Evolutionary conservation across 2,329 filamentous ascomycete genomes (phyloP).

Genomic region (Tolypocladium nubicola): DNA sequence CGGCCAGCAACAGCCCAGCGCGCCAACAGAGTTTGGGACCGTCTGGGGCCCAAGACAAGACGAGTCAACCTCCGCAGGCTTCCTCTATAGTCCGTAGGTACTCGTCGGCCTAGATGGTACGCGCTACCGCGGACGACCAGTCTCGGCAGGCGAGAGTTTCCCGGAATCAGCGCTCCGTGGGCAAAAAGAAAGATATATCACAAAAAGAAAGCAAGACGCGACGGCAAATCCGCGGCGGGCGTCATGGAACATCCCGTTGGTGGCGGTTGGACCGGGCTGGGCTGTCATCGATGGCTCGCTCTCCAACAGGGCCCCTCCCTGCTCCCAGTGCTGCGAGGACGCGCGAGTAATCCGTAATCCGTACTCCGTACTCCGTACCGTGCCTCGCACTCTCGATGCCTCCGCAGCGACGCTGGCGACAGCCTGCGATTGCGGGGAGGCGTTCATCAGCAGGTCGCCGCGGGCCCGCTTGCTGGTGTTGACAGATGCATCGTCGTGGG

Average conservation of each 20-base stretch:
- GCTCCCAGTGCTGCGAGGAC: background rate
- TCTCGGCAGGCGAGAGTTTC: background rate
- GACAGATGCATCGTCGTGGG: background rate
- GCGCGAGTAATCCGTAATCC: background rate
- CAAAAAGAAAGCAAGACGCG: background rate
- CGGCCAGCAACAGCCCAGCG: background rate
- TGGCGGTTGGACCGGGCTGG: background rate
- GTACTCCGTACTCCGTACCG: background rate
- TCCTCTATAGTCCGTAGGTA: too few relatives aligned
- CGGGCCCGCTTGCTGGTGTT: background rate
- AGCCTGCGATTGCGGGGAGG: background rate
- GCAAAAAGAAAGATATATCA: background rate
- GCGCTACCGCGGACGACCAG: background rate
- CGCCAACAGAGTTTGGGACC: conserved; percentile 5
- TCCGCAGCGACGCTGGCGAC: background rate
- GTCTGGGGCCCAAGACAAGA: conserved; percentile 1
- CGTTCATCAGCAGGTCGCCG: background rate
- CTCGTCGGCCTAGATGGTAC: too few relatives aligned
- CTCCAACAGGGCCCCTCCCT: background rate
- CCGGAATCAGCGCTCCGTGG: background rate
- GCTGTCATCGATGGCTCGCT: background rate
- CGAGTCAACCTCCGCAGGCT: background rate
- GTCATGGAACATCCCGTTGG: background rate
- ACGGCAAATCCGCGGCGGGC: background rate
- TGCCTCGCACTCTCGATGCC: background rate